Base-by-base conservation (phyloP, 768 basidiomycete species). In the Rhizopogon rudus region DNA sequence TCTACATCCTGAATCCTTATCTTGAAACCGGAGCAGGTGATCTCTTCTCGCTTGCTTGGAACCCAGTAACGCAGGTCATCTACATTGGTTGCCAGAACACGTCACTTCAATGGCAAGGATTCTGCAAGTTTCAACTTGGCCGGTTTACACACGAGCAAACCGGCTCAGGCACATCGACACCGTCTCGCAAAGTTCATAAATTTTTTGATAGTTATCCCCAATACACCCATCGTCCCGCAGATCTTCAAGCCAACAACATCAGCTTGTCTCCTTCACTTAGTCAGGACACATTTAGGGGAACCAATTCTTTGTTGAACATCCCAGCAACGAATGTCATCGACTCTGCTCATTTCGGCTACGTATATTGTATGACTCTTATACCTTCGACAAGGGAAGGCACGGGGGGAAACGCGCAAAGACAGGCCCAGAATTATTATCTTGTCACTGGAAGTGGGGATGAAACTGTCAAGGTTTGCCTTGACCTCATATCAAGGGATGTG, bases 51-150 rank as follows among this genome's bases (percentile, higher is more conserved):
- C 75, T 96, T 1, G 80, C 81, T 0, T 97, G 90, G 89, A 87
- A 83, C 7, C 76, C 84, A 1, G 64, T 75, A 20, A 72, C 84
- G 25, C 83, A 84, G 55, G 87, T 86, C 0, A 73, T 96, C 31
- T 96, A 88, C 67, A 76, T 96, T 37, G 94, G 94, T 22, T 94
- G 92, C 65, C 91, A 97, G 70, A 91, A 93, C 66, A 94, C 94
- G 2, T 94, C 92, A 12, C 77, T 97, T 29, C 92, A 97, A 64
- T 97, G 92, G 92, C 83, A 86, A 66, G 73, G 81, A 61, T 91
- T 94, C 66, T 51, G 57, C 51, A 57, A 57, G 20, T 53, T 58
- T 17, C n/a, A 53, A 1, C 16, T 48, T 6, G 28, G 37, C 14
- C 53, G 16, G 8, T 39, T 29, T 6, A 6, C 46, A 2, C 55